Evolutionary conservation across 345 rosid genomes (phyloP).

Genomic region (Rhodomyrtus tomentosa): DNA sequence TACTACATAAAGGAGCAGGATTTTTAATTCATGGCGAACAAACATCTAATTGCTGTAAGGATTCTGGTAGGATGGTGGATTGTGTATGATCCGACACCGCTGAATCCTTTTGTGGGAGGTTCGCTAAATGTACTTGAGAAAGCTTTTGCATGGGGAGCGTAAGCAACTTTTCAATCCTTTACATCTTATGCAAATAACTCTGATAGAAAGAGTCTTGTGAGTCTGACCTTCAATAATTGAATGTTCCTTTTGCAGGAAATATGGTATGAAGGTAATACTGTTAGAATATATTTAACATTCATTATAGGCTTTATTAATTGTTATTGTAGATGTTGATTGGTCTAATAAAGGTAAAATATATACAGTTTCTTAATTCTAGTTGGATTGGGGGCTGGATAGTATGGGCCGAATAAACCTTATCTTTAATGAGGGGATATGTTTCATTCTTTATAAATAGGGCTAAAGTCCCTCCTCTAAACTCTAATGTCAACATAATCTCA

Average conservation of each 20-base stretch:
- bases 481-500: too few species aligned
- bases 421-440: too few species aligned
- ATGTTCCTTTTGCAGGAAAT: neutral
- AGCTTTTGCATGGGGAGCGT: neutral
- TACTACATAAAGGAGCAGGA: neutral
- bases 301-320: too few species aligned
- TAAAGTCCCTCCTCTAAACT: too few species aligned
- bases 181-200: neutral
- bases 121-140: neutral
- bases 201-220: neutral
- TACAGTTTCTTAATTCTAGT: too few species aligned
- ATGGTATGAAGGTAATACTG: neutral
- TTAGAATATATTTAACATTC: too few species aligned
- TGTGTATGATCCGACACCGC: neutral
- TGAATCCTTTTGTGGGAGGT: neutral
- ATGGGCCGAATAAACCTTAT: too few species aligned
- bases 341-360: too few species aligned
- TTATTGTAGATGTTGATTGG: too few species aligned
- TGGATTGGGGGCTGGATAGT: too few species aligned
- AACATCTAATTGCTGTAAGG: neutral
- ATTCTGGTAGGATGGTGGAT: neutral
- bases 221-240: neutral
- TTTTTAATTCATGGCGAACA: neutral
- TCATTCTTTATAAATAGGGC: too few species aligned
- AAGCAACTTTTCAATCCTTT: neutral